These are phyloP conservation scores for Luvunga scandens DNA, from an alignment of 345 rosid species.

Conservation along the genomic window DNA sequence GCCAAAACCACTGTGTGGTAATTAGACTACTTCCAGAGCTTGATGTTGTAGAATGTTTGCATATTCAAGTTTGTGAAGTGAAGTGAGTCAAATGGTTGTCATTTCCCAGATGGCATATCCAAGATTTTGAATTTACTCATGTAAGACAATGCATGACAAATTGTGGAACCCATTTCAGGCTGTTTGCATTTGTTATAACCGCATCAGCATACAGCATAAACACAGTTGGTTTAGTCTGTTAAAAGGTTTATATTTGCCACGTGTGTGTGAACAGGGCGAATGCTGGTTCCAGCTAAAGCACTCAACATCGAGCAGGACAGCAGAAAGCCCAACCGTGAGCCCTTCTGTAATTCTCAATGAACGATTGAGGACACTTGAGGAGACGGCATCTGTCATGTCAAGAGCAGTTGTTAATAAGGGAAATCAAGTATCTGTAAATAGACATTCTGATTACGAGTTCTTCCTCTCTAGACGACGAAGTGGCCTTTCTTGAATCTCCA, in stretches of 20 bases:
- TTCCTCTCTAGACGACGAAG: constrained; percentile 38
- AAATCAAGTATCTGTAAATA: constrained; percentile 28
- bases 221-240: neutral
- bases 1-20: neutral
- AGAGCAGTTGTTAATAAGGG: constrained; percentile 48
- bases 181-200: neutral
- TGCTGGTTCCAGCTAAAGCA: constrained; percentile 51
- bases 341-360: constrained; percentile 40
- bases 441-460: constrained; percentile 56
- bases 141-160: neutral
- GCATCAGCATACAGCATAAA: neutral
- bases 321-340: constrained; percentile 21
- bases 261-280: constrained; percentile 38
- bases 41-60: neutral
- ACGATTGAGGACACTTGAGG: constrained; percentile 44
- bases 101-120: neutral
- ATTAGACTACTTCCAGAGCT: neutral
- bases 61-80: too few relatives aligned
- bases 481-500: neutral
- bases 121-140: neutral
- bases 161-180: neutral
- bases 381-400: constrained; percentile 50
- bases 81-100: neutral
- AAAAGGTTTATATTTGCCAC: neutral
- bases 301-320: constrained; percentile 12